These are phyloP conservation scores for Podospora pseudopauciseta DNA, from an alignment of 495 filamentous ascomycete genomes.

Conservation along the genomic window DNA sequence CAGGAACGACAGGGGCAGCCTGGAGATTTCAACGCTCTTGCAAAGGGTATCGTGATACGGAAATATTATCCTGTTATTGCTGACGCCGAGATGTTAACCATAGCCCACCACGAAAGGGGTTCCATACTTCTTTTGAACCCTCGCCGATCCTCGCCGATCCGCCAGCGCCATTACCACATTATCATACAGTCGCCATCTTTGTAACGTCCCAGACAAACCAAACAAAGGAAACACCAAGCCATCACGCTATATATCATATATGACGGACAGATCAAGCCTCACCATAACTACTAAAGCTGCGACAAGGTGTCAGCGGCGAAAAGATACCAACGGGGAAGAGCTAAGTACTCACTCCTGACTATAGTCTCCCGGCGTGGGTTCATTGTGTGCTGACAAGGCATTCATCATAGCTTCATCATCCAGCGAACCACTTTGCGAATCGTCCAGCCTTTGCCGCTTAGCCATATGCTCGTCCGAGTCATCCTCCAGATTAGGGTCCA, in stretches of 20 bases:
- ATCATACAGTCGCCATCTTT: not conserved
- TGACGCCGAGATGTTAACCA: too few relatives aligned
- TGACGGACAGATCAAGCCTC: not conserved
- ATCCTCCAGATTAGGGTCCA: constrained; percentile 31
- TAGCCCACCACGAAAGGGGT: too few relatives aligned
- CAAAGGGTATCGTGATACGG: too few relatives aligned
- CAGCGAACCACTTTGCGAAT: constrained; percentile 20
- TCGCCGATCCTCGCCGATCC: too few relatives aligned
- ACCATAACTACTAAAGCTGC: not conserved
- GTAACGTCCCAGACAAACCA: not conserved
- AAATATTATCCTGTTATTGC: too few relatives aligned
- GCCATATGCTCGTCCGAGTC: constrained; percentile 27
- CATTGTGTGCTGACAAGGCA: constrained; percentile 38
- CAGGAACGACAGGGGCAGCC: too few relatives aligned
- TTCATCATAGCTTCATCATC: constrained; percentile 42
- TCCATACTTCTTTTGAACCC: too few relatives aligned
- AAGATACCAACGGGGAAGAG: not conserved
- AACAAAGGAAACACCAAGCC: not conserved
- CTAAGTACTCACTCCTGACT: constrained; percentile 35
- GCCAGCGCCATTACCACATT: not conserved
- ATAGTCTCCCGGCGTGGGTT: constrained; percentile 35
- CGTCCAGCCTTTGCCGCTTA: constrained; percentile 40
- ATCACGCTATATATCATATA: not conserved
- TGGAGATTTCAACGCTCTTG: too few relatives aligned
- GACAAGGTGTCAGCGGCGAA: not conserved